phyloP scores from a whole-genome alignment of 495 filamentous ascomycete genomes.

The Talaromyces thailandensis region DNA sequence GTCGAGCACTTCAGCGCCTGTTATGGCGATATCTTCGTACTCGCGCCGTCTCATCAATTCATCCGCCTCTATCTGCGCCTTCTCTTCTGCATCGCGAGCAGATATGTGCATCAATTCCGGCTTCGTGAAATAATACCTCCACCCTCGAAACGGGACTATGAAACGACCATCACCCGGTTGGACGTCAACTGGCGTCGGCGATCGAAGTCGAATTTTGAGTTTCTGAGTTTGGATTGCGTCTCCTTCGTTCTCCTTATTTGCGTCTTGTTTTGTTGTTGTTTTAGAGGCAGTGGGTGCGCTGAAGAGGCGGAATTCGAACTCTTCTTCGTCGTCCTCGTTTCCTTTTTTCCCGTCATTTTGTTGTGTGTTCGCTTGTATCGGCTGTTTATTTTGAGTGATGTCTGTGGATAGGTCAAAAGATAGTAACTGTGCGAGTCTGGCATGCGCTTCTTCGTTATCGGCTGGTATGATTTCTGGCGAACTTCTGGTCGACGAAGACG shows the following conservation, averaged over 20 bases:
- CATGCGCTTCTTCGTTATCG: constrained; percentile 23
- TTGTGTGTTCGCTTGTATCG: background rate
- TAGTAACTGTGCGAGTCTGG: constrained; percentile 31
- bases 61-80: constrained; percentile 8
- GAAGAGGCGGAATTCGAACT: constrained; percentile 41
- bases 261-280: background rate
- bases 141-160: constrained; percentile 35
- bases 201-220: constrained; percentile 32
- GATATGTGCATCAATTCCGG: constrained; percentile 18
- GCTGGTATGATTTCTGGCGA: constrained; percentile 17
- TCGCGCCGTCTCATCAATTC: constrained; percentile 15
- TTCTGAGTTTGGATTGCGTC: constrained; percentile 20
- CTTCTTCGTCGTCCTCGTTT: constrained; percentile 34
- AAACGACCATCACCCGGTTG: constrained; percentile 26
- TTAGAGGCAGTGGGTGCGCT: constrained; percentile 20
- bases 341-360: background rate
- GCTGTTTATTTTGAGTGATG: constrained; percentile 1
- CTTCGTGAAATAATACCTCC: constrained; percentile 34
- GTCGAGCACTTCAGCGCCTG: constrained; percentile 22
- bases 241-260: background rate
- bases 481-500: constrained; percentile 24
- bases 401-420: constrained; percentile 19
- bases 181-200: constrained; percentile 24
- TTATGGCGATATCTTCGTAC: constrained; percentile 34
- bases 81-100: constrained; percentile 5